Evolutionary conservation across 257 asterid species (phyloP).

Genomic region (Petunia secreta): DNA sequence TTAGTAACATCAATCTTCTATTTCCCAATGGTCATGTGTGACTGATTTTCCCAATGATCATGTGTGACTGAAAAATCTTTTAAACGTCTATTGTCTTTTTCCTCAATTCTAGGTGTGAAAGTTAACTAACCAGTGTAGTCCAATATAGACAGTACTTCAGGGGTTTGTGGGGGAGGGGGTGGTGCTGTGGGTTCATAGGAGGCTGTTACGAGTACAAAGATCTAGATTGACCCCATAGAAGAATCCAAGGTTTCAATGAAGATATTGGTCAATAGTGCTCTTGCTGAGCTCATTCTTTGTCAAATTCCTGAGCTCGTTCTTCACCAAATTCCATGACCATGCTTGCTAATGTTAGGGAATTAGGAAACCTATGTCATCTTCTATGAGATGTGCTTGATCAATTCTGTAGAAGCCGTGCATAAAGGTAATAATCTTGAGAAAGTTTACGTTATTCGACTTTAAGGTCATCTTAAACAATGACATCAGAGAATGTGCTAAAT

Average conservation of each 20-base stretch:
- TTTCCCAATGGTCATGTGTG: neutral
- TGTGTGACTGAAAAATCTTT: conserved; percentile 2
- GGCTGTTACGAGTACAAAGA: neutral
- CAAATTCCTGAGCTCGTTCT: neutral
- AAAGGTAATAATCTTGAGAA: conserved; percentile 6
- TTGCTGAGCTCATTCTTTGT: neutral
- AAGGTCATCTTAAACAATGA: conserved; percentile 4
- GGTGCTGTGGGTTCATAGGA: neutral
- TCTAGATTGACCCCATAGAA: neutral
- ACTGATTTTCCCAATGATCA: conserved; percentile 8
- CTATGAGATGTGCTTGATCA: neutral
- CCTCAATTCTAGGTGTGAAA: neutral
- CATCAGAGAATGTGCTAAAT: neutral
- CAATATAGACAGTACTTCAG: neutral
- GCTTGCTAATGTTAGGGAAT: conserved; percentile 2
- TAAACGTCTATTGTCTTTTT: neutral
- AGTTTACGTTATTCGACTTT: neutral
- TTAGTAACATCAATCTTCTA: neutral
- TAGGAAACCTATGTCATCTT: conserved; percentile 12
- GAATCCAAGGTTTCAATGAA: neutral
- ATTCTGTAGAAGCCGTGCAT: conserved; percentile 2
- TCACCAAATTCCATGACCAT: neutral
- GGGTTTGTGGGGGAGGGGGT: neutral
- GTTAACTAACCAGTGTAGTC: neutral
- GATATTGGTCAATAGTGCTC: neutral